These are phyloP conservation scores for Microthlaspi erraticum DNA, from an alignment of 345 rosid genomes.

Conservation along the genomic window DNA sequence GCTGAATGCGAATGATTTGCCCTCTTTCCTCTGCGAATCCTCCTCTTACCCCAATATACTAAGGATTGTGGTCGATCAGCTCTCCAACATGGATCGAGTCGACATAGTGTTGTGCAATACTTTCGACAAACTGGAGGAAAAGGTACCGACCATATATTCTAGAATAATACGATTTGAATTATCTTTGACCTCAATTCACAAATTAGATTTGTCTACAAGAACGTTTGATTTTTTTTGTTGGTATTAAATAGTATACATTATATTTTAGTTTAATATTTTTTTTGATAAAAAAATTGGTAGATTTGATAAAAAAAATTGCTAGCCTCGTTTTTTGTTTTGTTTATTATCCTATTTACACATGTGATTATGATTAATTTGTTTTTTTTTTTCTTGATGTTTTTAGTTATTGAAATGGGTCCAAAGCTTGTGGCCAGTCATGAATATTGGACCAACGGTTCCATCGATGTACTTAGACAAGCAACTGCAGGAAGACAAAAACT, in stretches of 20 bases:
- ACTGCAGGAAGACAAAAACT: slow-evolving; percentile 49
- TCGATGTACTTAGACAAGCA: slow-evolving; percentile 57
- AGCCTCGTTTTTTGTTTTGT: background rate
- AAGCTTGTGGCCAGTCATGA: slow-evolving; percentile 47
- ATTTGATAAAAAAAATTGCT: background rate
- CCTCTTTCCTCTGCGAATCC: slow-evolving; percentile 45
- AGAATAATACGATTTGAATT: background rate
- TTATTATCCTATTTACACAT: background rate
- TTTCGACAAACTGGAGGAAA: slow-evolving; percentile 49
- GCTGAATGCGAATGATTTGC: slow-evolving; percentile 48
- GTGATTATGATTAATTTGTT: background rate
- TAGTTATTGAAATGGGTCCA: slow-evolving; percentile 53
- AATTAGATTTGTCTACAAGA: too few relatives aligned
- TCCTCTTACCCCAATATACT: slow-evolving; percentile 30
- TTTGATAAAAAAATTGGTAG: background rate
- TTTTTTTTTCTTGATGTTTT: background rate
- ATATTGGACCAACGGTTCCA: slow-evolving; percentile 61
- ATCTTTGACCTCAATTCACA: too few relatives aligned
- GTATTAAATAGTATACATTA: too few relatives aligned
- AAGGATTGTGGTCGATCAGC: slow-evolving; percentile 35
- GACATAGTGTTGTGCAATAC: slow-evolving; percentile 52
- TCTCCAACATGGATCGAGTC: slow-evolving; percentile 42
- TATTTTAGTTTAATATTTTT: too few relatives aligned
- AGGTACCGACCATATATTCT: slow-evolving; percentile 40
- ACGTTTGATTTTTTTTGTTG: too few relatives aligned